Evolutionary conservation across 345 rosid genomes (phyloP), one percentile per base, ranked within the genome.

Genomic region (Firmiana major): DNA sequence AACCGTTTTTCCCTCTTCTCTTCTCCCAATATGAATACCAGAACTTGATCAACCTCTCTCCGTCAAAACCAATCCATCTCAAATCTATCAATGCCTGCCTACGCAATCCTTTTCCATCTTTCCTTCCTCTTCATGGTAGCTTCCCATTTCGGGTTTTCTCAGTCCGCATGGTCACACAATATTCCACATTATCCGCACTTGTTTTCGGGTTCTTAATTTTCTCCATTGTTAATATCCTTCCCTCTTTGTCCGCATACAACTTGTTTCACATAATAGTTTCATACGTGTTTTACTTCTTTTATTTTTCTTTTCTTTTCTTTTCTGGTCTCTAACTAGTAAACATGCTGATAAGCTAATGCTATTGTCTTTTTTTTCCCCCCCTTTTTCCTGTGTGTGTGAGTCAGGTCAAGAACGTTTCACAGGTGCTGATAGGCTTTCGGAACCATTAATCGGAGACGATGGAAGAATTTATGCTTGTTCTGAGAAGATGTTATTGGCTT

Each of bases 391-490:
- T 31, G 34, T 21, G 3, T 67, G 21, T 19, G 62, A 75, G 12
- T 82, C 72, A 87, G 89, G 79, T 63, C 81, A 79, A 78, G 81
- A 24, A 24, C 68, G 58, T n/a, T 65, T 16, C 53, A 74, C 42
- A 73, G 75, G 83, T 38, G 26, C 63, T 74, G 78, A 77, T 12
- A 81, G 86, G 63, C 98, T 95, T 58, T 92, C 97, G 5, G 90
- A 81, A 73, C 90, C 94, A 64, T 80, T 89, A 31, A 74, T 92
- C 2, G 96, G 92, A 70, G 91, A 90, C 7, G 92, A 87, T 63
- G 88, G 91, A 57, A 87, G 88, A 80, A 76, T 93, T 71, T 92
- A 92, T 73, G 81, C 90, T 67, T 93, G 99, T 74, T 88, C 90
- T 3, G 87, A 84, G 21, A 86, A 80, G 65, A 86, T 83, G 58